phyloP scores from a whole-genome alignment of 2,329 filamentous ascomycete species.

The Pseudocercospora macadamiae region DNA sequence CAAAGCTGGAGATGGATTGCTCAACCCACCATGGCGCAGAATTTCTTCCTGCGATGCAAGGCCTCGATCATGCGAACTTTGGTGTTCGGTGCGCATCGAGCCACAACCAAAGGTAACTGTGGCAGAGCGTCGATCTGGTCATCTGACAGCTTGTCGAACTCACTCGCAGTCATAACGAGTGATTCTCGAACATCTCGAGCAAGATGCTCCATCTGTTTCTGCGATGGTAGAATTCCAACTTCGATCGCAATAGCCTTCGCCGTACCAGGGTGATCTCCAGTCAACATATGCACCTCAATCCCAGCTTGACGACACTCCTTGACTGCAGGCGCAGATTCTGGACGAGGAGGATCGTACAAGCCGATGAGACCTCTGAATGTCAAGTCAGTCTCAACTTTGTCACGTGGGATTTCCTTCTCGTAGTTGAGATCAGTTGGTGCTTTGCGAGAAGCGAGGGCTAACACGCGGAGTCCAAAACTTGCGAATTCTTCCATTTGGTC shows the following conservation, averaged over 20 bases:
- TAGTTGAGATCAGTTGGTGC: constrained; percentile 58
- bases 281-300: constrained; percentile 81
- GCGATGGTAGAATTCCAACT: constrained; percentile 75
- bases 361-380: constrained; percentile 55
- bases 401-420: constrained; percentile 54
- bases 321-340: constrained; percentile 75
- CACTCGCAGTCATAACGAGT: constrained; percentile 70
- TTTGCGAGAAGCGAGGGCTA: constrained; percentile 61
- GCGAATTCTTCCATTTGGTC: constrained; percentile 71
- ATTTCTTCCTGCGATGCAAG: constrained; percentile 74
- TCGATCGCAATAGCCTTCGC: constrained; percentile 79
- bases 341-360: constrained; percentile 72
- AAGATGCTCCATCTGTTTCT: constrained; percentile 67
- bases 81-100: constrained; percentile 80
- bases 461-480: constrained; percentile 63
- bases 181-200: constrained; percentile 63
- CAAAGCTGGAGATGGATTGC: too few relatives aligned
- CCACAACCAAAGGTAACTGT: constrained; percentile 77
- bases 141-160: constrained; percentile 66
- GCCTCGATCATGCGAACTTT: constrained; percentile 92
- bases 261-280: constrained; percentile 78
- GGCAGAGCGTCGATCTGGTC: constrained; percentile 73
- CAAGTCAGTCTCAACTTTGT: constrained; percentile 67
- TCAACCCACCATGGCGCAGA: constrained; percentile 71
- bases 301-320: constrained; percentile 70